Conservation (phyloP, 441 rosid species). For the Croton setiger region DNA sequence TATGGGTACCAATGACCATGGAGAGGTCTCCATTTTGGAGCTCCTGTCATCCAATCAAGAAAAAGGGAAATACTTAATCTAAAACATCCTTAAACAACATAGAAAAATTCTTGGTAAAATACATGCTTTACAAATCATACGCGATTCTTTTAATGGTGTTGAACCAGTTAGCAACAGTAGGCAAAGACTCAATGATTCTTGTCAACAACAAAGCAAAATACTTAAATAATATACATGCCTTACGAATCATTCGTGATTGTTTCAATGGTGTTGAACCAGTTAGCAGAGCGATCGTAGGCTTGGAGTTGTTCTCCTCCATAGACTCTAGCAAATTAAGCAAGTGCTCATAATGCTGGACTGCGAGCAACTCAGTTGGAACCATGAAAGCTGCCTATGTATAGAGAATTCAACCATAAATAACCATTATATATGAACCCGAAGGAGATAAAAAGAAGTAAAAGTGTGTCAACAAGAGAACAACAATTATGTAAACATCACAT, state of each 20-base stretch:
- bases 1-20: constrained; percentile 91
- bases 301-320: constrained; percentile 48
- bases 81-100: constrained; percentile 16
- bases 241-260: constrained; percentile 76
- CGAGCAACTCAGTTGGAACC: constrained; percentile 99
- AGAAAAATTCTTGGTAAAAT: constrained; percentile 22
- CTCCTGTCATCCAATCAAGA: constrained; percentile 46
- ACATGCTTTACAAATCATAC: constrained; percentile 81
- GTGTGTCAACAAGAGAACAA: constrained; percentile 1
- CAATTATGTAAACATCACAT: not conserved
- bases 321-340: constrained; percentile 65
- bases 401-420: constrained; percentile 14
- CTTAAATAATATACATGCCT: constrained; percentile 50
- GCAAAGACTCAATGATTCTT: constrained; percentile 23
- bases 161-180: constrained; percentile 89
- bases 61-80: constrained; percentile 22
- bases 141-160: constrained; percentile 72
- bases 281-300: constrained; percentile 82
- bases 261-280: constrained; percentile 86
- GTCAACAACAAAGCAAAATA: constrained; percentile 18
- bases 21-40: constrained; percentile 81
- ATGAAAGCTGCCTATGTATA: constrained; percentile 87
- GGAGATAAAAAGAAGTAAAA: constrained; percentile 15
- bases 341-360: constrained; percentile 85
- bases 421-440: constrained; percentile 4